Base-by-base conservation (phyloP, 1,284 basidiomycete genomes). In the Bondarzewia mesenterica region DNA sequence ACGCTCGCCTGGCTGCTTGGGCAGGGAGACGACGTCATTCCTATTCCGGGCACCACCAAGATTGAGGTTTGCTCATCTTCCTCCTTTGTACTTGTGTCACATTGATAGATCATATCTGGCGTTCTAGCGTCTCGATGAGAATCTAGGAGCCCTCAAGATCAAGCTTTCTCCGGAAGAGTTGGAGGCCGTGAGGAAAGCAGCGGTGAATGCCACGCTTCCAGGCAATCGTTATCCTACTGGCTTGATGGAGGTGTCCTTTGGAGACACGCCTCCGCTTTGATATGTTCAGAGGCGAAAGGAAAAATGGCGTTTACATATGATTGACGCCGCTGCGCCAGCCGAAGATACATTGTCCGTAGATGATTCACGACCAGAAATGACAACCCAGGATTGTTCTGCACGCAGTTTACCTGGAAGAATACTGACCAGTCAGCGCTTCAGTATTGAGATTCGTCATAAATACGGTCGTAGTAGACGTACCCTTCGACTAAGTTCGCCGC, bases 1-100 rank as follows among this genome's bases (percentile, higher is more conserved):
- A 62, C 71, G 0, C 66, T 86, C 10, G 79, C 83, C 0, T 86
- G 82, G 82, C 54, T 82, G 15, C 64, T 80, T 16, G 72, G 71
- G 15, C 77, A 76, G 61, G 75, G 73, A 8, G 61, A 67, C n/a
- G 72, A 77, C 50, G 66, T 81, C 50, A 65, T 79, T 45, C 70
- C 76, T 0, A 78, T 81, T 52, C 78, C 78, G 2, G 78, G 78
- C 0, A 73, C 70, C 1, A 69, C 63, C 46, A 70, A 64, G 37
- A 57, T 70, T 51, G 68, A 71, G 61, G 70, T 70, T 40, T 12
- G 41, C 15, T 14, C 5, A 4, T n/a, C 32, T 32, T 5, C 20
- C 15, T 8, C 12, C 18, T 4, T 7, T 14, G 23, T 44, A 18
- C 15, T n/a, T n/a, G 2, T 6, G 12, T n/a, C 14, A n/a, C 23